Percentiles rank a stretch among this genome's conserved stretches.
Evolutionary conservation across 139 green algal species (phyloP).

Genomic region (Coccomyxa sp.): DNA sequence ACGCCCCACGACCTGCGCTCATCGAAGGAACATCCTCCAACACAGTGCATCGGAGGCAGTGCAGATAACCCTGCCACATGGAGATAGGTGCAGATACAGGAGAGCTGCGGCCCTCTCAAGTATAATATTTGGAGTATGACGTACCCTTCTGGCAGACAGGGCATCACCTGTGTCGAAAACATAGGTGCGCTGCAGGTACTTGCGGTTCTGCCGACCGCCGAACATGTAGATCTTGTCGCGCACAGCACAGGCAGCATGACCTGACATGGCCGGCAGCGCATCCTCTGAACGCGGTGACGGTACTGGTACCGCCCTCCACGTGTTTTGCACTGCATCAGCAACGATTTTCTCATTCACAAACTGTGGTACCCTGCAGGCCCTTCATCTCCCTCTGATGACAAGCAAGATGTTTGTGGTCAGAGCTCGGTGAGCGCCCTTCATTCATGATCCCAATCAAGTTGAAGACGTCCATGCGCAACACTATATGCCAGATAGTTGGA

Average conservation of each 20-base stretch:
- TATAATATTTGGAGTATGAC: too few species aligned
- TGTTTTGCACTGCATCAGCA: neutral
- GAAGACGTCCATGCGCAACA: too few species aligned
- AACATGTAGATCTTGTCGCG: constrained; percentile 6
- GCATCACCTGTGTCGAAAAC: constrained; percentile 13
- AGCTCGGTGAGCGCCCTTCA: too few species aligned
- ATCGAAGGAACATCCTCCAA: neutral
- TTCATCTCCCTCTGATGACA: neutral
- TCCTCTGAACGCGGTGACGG: neutral
- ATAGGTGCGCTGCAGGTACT: constrained; percentile 4
- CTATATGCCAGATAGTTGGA: too few species aligned
- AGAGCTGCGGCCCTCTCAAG: too few species aligned
- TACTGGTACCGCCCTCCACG: neutral
- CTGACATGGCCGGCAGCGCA: neutral
- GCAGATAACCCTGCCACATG: too few species aligned
- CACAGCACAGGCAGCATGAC: constrained; percentile 8
- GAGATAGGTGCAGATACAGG: too few species aligned
- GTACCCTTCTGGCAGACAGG: too few species aligned
- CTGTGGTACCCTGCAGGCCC: neutral
- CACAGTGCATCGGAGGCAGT: neutral
- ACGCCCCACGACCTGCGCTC: constrained; percentile 9
- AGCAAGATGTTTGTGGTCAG: neutral
- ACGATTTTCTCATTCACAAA: neutral
- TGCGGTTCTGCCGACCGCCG: constrained; percentile 10
- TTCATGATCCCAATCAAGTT: too few species aligned